Evolutionary conservation across 2,329 filamentous ascomycete genomes (phyloP).

Genomic region (Reticulascus tulasneorum): DNA sequence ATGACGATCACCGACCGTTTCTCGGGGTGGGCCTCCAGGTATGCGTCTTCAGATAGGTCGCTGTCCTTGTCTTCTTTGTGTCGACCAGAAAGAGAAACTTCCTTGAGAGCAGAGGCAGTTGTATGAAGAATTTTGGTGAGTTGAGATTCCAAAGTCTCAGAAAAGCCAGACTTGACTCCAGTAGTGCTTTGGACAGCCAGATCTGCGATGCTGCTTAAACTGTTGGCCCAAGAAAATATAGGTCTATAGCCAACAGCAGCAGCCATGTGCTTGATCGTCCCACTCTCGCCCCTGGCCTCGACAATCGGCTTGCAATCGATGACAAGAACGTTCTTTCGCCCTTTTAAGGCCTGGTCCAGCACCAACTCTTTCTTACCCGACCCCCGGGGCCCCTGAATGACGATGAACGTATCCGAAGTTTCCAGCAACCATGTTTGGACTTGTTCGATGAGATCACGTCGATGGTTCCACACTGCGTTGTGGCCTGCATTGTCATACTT

Average conservation of each 20-base stretch:
- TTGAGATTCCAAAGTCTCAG: conserved; percentile 86
- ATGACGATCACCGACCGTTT: conserved; percentile 78
- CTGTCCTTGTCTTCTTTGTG: conserved; percentile 71
- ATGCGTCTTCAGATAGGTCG: conserved; percentile 75
- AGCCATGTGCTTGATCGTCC: conserved; percentile 79
- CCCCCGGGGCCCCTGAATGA: conserved; percentile 86
- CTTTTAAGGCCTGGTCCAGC: conserved; percentile 75
- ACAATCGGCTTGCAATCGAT: conserved; percentile 93
- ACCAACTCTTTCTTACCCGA: conserved; percentile 89
- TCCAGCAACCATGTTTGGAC: conserved; percentile 84
- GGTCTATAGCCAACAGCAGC: conserved; percentile 83
- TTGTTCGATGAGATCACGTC: conserved; percentile 75
- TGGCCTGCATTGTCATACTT: conserved; percentile 65
- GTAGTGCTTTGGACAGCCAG: conserved; percentile 91
- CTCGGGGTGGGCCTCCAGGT: conserved; percentile 85
- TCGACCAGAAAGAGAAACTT: conserved; percentile 67
- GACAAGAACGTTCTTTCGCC: conserved; percentile 71
- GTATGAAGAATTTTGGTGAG: conserved; percentile 86
- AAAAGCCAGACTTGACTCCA: conserved; percentile 90
- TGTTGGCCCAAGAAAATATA: conserved; percentile 96
- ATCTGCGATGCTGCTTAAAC: conserved; percentile 85
- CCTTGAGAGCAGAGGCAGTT: conserved; percentile 72
- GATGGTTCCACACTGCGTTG: conserved; percentile 81
- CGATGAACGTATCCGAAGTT: conserved; percentile 85
- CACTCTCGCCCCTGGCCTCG: conserved; percentile 82